Percentiles rank a stretch among this genome's conserved stretches.
Evolutionary conservation across 371 early-diverging fungal species (phyloP).

Genomic region (Mucor sp.): DNA sequence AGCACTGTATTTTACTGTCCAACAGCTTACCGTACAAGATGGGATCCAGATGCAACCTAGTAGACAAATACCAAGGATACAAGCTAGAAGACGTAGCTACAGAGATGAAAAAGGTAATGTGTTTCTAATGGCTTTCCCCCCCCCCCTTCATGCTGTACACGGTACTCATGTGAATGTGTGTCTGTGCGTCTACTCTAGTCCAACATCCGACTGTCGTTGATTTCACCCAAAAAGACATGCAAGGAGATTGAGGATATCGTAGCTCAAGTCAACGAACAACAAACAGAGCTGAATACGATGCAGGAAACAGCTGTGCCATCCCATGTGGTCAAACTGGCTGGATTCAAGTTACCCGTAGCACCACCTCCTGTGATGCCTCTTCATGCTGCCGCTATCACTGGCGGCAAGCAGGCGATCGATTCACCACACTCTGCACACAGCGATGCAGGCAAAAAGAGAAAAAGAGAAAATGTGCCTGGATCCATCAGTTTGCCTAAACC

Average conservation of each 20-base stretch:
- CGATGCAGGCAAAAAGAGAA: constrained; percentile 35
- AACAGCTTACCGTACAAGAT: constrained; percentile 56
- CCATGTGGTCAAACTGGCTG: constrained; percentile 59
- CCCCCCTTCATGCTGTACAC: no score
- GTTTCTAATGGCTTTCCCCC: no score
- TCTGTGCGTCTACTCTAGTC: constrained; percentile 26
- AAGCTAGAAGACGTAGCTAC: constrained; percentile 40
- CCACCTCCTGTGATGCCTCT: constrained; percentile 14
- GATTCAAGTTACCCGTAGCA: constrained; percentile 54
- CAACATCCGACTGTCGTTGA: constrained; percentile 51
- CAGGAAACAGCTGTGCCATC: constrained; percentile 35
- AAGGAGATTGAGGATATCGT: constrained; percentile 39
- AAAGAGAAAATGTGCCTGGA: constrained; percentile 45
- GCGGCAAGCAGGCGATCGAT: neutral
- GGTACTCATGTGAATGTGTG: neutral
- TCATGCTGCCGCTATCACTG: neutral
- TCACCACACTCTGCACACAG: constrained; percentile 37
- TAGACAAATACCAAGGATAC: constrained; percentile 53
- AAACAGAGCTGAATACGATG: constrained; percentile 43
- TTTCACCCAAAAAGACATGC: constrained; percentile 40
- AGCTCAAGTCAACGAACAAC: constrained; percentile 37
- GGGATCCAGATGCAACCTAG: constrained; percentile 50
- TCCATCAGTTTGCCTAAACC: constrained; percentile 44
- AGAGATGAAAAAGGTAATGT: constrained; percentile 61
- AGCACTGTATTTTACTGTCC: constrained; percentile 58